Percentiles rank a stretch among this genome's conserved stretches.
These are phyloP conservation scores for Corylus avellana DNA, from an alignment of 306 rosid genomes.

Conservation along the genomic window DNA sequence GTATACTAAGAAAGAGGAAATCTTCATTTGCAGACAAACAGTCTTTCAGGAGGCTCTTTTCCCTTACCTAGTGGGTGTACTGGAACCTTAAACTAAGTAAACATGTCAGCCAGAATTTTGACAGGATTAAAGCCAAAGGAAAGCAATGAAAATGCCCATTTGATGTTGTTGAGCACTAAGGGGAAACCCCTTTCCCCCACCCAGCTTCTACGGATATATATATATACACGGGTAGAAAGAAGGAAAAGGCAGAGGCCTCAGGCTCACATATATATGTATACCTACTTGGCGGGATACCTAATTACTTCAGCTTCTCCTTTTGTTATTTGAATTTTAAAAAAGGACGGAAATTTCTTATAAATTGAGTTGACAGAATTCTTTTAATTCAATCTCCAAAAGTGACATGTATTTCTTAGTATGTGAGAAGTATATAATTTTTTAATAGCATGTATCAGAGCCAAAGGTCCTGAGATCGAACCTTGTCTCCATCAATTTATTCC, in stretches of 20 bases:
- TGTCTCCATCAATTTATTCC: too few species aligned
- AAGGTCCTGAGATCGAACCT: too few species aligned
- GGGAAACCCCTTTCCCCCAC: constrained; percentile 7
- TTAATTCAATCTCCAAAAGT: too few species aligned
- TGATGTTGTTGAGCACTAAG: constrained; percentile 39
- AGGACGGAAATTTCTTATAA: too few species aligned
- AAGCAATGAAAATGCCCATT: constrained; percentile 20
- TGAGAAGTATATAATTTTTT: too few species aligned
- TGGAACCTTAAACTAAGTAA: constrained; percentile 35
- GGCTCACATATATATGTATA: background rate
- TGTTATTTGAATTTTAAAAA: too few species aligned
- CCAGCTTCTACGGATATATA: constrained; percentile 16
- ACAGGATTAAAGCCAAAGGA: constrained; percentile 26
- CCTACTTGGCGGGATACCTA: background rate
- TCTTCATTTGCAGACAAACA: constrained; percentile 35
- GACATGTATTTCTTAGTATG: too few species aligned
- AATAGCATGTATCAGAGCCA: too few species aligned
- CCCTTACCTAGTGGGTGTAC: constrained; percentile 29
- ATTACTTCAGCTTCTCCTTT: background rate
- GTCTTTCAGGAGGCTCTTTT: constrained; percentile 43
- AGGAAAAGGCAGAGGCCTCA: constrained; percentile 8
- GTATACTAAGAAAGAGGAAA: constrained; percentile 14
- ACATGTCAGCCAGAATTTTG: constrained; percentile 37
- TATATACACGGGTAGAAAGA: background rate
- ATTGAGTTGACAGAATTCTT: too few species aligned